These are phyloP conservation scores for Daldinia childiae DNA, from an alignment of 495 filamentous ascomycete species.

Conservation along the genomic window DNA sequence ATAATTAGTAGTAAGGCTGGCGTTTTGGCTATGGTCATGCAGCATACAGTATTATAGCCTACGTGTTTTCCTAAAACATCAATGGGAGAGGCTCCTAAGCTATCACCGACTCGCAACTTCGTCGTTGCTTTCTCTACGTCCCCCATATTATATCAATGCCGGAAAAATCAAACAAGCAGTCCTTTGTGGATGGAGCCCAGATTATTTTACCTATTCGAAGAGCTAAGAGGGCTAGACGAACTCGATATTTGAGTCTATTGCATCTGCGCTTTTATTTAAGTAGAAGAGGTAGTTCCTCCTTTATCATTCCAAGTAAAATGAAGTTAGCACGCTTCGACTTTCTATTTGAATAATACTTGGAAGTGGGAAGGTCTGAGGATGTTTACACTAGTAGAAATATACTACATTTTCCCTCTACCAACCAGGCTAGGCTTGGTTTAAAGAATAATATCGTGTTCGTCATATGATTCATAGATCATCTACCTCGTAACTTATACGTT, in stretches of 20 bases:
- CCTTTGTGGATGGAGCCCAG: not conserved
- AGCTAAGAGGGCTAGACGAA: not conserved
- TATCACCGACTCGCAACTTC: not conserved
- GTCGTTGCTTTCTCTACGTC: not conserved
- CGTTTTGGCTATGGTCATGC: not conserved
- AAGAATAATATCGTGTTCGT: no score
- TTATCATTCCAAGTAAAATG: no score
- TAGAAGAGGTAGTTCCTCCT: no score
- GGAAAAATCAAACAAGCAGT: not conserved
- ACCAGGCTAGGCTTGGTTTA: no score
- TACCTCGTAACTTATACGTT: no score
- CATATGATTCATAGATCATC: no score
- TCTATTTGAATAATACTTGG: no score
- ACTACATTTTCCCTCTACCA: no score
- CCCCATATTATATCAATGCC: not conserved
- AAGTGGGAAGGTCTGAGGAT: no score
- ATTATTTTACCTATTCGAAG: not conserved
- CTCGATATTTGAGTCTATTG: not conserved
- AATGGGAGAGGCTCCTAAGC: not conserved
- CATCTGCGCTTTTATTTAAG: not conserved
- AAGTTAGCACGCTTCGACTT: no score
- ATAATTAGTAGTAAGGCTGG: not conserved
- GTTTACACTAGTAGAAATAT: no score
- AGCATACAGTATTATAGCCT: not conserved
- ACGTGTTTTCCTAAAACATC: not conserved